Evolutionary conservation across 768 basidiomycete species (phyloP), one percentile per base, ranked within the genome.

Genomic region (Daedaleopsis nitida): DNA sequence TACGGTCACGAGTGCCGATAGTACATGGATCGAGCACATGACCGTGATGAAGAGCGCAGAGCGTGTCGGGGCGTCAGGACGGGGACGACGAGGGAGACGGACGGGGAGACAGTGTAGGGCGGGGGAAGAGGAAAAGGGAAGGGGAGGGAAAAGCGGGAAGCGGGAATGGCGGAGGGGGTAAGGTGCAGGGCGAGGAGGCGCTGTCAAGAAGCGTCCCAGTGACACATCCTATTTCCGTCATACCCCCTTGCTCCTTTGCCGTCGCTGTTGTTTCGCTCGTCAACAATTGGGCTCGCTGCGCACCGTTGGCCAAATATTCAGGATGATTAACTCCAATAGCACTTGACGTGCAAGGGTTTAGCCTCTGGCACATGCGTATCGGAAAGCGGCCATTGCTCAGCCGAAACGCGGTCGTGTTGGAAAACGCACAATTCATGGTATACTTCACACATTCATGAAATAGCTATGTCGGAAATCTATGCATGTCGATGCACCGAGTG

Each of bases 211-310:
- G 53, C 52, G 13, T 42, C 24, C 44, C 23, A n/a, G n/a, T 57
- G 61, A 62, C 61, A 62, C 61, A 62, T 62, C 35, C 52, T 35
- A 13, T 27, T 55, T 54, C 39, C 48, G 61, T 62, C 56, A 62
- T 14, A 17, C 38, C n/a, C 44, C 37, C 27, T 32, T 32, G 7
- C 27, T 7, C 50, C 17, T 52, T 43, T 50, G 34, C 12, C 5
- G 42, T 39, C 42, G 21, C 19, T 24, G 8, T 54, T 17, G 38
- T 16, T 44, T 45, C 38, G 12, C 5, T 52, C 7, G 51, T 34
- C 32, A 14, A 34, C 37, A 37, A 35, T 37, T 52, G 47, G 21
- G 21, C 45, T 19, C 5, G n/a, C 16, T n/a, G n/a, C n/a, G n/a
- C n/a, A n/a, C 45, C 14, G 45, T 23, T 47, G 17, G n/a, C n/a